Conservation (phyloP, 2,329 filamentous ascomycete genomes). For the Leptographium flavum region DNA sequence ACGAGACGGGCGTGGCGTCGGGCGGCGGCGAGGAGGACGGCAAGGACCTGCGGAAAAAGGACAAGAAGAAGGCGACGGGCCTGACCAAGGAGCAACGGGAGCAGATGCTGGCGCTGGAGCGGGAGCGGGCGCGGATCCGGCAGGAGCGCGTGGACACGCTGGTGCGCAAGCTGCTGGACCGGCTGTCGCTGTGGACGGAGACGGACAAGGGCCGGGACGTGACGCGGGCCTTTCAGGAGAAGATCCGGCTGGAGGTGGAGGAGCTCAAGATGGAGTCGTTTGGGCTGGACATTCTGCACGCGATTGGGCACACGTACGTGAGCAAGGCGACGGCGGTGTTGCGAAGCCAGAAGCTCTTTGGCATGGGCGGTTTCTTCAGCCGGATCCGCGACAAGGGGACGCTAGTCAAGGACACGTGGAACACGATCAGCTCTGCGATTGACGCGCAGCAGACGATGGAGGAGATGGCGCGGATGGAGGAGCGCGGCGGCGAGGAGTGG, state of each 20-base stretch:
- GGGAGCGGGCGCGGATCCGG: slow-evolving; percentile 68
- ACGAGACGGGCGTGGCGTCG: slow-evolving; percentile 53
- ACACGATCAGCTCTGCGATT: slow-evolving; percentile 88
- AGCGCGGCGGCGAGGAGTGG: slow-evolving; percentile 92
- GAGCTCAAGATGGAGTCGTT: slow-evolving; percentile 99
- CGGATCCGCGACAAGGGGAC: slow-evolving; percentile 93
- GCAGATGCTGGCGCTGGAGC: slow-evolving; percentile 75
- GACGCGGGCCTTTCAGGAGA: slow-evolving; percentile 80
- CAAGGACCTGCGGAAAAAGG: slow-evolving; percentile 48
- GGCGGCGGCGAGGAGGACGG: slow-evolving; percentile 54
- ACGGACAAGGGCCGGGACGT: slow-evolving; percentile 81
- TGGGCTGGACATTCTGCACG: slow-evolving; percentile 87
- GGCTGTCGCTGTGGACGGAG: slow-evolving; percentile 91
- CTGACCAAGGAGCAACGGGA: slow-evolving; percentile 87
- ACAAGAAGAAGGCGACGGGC: slow-evolving; percentile 56
- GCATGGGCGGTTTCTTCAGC: slow-evolving; percentile 88
- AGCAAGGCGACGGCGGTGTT: slow-evolving; percentile 77
- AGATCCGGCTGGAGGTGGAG: slow-evolving; percentile 88
- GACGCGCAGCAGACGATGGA: slow-evolving; percentile 98
- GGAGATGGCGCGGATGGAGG: slow-evolving; percentile 94
- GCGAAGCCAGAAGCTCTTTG: slow-evolving; percentile 93
- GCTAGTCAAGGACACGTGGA: slow-evolving; percentile 96
- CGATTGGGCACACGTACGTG: slow-evolving; percentile 82
- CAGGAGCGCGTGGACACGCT: slow-evolving; percentile 78
- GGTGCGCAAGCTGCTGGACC: slow-evolving; percentile 71